A percentile compares a stretch with the other conserved stretches of the same genome.
These are phyloP conservation scores for Ascochyta fabae DNA, from an alignment of 2,329 filamentous ascomycete genomes.

Conservation along the genomic window DNA sequence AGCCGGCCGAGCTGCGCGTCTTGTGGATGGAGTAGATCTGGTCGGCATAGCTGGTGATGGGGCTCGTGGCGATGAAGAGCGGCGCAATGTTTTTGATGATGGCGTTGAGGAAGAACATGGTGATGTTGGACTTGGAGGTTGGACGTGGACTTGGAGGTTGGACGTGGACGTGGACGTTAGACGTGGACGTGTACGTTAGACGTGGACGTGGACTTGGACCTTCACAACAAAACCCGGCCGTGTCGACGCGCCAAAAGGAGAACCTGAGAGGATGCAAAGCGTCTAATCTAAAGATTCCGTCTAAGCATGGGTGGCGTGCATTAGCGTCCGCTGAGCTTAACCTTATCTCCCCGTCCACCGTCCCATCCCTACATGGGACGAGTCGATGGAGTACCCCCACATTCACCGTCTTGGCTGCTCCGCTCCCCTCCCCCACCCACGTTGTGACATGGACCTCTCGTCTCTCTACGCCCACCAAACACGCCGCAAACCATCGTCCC, in stretches of 20 bases:
- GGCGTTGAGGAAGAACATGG: conserved; percentile 47
- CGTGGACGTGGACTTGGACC: too few species aligned
- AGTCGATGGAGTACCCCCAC: background rate
- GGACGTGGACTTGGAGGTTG: too few species aligned
- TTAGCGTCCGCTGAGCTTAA: conserved; percentile 35
- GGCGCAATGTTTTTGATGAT: conserved; percentile 48
- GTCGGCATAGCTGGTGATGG: conserved; percentile 70
- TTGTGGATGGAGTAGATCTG: conserved; percentile 70
- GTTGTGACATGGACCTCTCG: conserved; percentile 12
- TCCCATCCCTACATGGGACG: background rate
- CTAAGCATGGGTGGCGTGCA: conserved; percentile 19
- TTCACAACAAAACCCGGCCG: background rate
- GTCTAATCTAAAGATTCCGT: conserved; percentile 4
- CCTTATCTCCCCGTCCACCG: conserved; percentile 21
- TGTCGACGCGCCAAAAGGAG: conserved; percentile 11
- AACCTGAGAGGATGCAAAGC: background rate
- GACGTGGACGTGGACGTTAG: too few species aligned
- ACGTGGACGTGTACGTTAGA: too few species aligned
- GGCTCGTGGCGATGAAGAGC: conserved; percentile 61
- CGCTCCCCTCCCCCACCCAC: background rate
- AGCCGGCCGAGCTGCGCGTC: conserved; percentile 65
- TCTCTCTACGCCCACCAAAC: conserved; percentile 18
- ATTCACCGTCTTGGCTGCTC: conserved; percentile 17
- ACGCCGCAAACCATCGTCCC: background rate
- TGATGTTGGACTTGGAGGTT: background rate